Conservation (phyloP, 768 basidiomycete genomes). For the Pleurotus salmoneostramineus region DNA sequence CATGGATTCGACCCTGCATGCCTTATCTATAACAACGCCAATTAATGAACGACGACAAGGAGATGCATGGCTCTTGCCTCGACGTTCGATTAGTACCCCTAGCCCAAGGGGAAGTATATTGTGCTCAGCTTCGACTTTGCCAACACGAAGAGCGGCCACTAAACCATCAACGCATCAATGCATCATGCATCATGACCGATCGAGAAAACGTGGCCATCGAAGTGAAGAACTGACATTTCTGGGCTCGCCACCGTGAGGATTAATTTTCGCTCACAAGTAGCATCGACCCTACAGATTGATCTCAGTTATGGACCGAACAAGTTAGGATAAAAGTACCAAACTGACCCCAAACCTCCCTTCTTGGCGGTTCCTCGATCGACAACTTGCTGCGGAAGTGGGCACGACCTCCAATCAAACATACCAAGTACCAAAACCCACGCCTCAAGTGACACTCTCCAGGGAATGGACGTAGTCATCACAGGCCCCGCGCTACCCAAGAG, state of each 20-base stretch:
- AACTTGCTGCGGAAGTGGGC: neutral
- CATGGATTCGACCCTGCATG: too few species aligned
- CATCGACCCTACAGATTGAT: neutral
- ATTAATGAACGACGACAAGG: too few species aligned
- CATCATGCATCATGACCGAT: neutral
- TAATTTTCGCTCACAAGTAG: neutral
- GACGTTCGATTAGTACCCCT: too few species aligned
- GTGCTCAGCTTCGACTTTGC: too few species aligned
- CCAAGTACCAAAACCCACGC: neutral
- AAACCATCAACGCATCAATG: neutral
- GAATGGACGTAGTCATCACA: too few species aligned
- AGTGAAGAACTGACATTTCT: neutral
- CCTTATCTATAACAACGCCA: too few species aligned
- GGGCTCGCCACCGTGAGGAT: neutral
- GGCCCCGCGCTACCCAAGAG: too few species aligned
- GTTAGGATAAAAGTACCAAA: neutral
- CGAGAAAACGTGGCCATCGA: neutral
- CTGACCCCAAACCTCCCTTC: neutral
- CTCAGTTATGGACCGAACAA: neutral
- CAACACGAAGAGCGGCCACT: too few species aligned
- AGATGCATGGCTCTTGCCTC: too few species aligned
- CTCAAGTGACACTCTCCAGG: neutral
- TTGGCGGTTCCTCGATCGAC: constrained; percentile 5
- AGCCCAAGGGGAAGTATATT: too few species aligned
- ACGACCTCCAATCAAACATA: neutral